Percentiles rank a stretch among this genome's conserved stretches.
Conservation (phyloP, 2,329 filamentous ascomycete species). For the Pseudogymnoascus sp. region DNA sequence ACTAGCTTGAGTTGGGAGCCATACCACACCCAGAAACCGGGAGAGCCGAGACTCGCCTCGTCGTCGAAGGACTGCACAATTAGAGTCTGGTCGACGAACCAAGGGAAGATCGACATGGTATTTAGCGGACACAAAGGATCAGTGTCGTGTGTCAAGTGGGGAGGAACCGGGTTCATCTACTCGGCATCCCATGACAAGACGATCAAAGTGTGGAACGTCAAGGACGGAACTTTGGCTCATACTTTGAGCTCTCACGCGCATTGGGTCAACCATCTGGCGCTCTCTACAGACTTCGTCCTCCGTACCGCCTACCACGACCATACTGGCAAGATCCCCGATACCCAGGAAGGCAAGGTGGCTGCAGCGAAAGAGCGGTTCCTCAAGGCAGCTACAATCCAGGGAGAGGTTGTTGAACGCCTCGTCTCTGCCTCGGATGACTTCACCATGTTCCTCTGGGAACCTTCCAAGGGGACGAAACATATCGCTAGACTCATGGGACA, state of each 20-base stretch:
- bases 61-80: constrained; percentile 86
- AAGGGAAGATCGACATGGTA: constrained; percentile 70
- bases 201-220: constrained; percentile 81
- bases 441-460: constrained; percentile 94
- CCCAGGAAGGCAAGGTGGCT: constrained; percentile 60
- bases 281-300: constrained; percentile 86
- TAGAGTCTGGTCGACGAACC: constrained; percentile 76
- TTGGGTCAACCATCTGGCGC: constrained; percentile 89
- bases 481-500: constrained; percentile 86
- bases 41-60: constrained; percentile 73
- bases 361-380: constrained; percentile 79
- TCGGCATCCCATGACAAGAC: constrained; percentile 86
- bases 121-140: constrained; percentile 82
- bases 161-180: constrained; percentile 78
- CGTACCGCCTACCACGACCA: constrained; percentile 85
- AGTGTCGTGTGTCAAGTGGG: constrained; percentile 90
- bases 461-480: constrained; percentile 68
- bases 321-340: constrained; percentile 58
- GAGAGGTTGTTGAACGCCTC: constrained; percentile 71
- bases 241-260: constrained; percentile 78
- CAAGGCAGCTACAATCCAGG: constrained; percentile 70
- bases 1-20: constrained; percentile 88
- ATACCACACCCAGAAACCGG: constrained; percentile 70
- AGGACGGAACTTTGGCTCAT: constrained; percentile 70
- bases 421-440: constrained; percentile 93